Evolutionary conservation across 768 basidiomycete genomes (phyloP).

Genomic region (Tubosaeta sp.): DNA sequence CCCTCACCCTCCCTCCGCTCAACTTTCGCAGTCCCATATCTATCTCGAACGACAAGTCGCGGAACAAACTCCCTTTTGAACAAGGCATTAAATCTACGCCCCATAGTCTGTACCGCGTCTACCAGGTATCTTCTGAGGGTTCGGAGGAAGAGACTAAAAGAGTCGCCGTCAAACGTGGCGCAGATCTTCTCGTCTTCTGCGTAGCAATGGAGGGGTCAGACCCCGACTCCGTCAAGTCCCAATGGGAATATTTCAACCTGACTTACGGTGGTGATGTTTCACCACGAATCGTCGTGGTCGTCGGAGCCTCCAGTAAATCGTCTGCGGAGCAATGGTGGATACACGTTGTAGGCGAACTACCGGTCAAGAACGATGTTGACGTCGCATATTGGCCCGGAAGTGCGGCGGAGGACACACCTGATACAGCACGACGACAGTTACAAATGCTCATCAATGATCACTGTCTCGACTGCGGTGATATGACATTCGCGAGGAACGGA

Average conservation of each 20-base stretch:
- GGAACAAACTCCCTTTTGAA: slow-evolving; percentile 21
- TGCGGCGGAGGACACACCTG: not conserved
- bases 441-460: slow-evolving; percentile 15
- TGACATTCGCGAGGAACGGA: slow-evolving; percentile 2
- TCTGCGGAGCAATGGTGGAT: slow-evolving; percentile 24
- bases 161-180: slow-evolving; percentile 15
- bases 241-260: slow-evolving; percentile 25
- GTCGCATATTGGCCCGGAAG: slow-evolving; percentile 9
- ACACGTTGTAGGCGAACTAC: not conserved
- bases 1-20: slow-evolving; percentile 8
- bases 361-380: slow-evolving; percentile 2
- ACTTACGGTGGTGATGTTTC: slow-evolving; percentile 26
- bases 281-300: slow-evolving; percentile 22
- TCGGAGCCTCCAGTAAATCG: slow-evolving; percentile 11
- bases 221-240: slow-evolving; percentile 6
- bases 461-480: slow-evolving; percentile 21
- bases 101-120: slow-evolving; percentile 18
- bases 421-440: slow-evolving; percentile 3
- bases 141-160: slow-evolving; percentile 7
- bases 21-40: slow-evolving; percentile 22
- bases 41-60: slow-evolving; percentile 12
- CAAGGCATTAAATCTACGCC: slow-evolving; percentile 4
- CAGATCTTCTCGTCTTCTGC: slow-evolving; percentile 26
- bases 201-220: slow-evolving; percentile 4
- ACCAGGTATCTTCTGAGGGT: slow-evolving; percentile 13